These are phyloP conservation scores for Podospora tetraspora DNA, from an alignment of 495 filamentous ascomycete species.

Conservation along the genomic window DNA sequence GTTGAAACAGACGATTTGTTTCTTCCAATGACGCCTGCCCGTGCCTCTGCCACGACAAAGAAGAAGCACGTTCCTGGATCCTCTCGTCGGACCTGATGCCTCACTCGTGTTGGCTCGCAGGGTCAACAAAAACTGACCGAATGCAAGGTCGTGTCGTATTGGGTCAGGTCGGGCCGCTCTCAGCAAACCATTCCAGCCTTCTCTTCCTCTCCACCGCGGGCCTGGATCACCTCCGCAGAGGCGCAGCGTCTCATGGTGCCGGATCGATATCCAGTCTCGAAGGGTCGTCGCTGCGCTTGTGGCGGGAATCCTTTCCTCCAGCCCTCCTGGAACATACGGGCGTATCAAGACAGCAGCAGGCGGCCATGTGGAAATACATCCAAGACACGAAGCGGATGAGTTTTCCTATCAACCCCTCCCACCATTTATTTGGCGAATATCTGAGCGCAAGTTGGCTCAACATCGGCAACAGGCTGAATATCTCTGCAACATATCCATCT, in stretches of 20 bases:
- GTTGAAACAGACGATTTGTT: conserved; percentile 8
- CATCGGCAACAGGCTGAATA: neutral
- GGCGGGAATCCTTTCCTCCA: neutral
- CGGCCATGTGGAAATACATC: neutral
- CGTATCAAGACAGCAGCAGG: neutral
- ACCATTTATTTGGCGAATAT: neutral
- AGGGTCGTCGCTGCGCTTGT: neutral
- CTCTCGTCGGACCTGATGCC: neutral
- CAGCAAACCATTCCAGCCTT: conserved; percentile 6
- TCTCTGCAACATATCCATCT: neutral
- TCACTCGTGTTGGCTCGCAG: neutral
- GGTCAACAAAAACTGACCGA: neutral
- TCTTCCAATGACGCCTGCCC: neutral
- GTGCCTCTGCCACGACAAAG: neutral
- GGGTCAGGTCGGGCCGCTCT: conserved; percentile 1
- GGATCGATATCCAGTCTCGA: neutral
- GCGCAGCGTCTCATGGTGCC: neutral
- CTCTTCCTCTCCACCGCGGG: neutral
- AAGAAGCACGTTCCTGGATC: conserved; percentile 9
- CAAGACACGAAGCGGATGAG: neutral
- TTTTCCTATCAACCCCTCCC: neutral
- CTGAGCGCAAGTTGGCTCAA: neutral
- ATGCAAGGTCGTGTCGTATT: conserved; percentile 9
- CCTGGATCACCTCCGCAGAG: neutral
- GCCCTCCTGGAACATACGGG: neutral